Conservation (phyloP, 495 filamentous ascomycete genomes). For the Zalerion maritima region DNA sequence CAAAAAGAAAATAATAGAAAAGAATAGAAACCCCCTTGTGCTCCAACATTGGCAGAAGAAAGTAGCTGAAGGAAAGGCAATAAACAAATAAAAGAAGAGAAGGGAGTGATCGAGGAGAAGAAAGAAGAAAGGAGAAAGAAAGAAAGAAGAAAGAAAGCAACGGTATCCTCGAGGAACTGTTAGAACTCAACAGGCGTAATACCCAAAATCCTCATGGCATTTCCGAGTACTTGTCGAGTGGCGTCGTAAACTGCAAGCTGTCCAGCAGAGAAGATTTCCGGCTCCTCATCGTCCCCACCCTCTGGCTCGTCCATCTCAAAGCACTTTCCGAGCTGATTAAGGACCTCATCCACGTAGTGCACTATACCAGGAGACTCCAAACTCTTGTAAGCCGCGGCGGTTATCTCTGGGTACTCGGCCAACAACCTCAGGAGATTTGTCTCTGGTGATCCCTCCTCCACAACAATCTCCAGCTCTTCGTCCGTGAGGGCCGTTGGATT, state of each 20-base stretch:
- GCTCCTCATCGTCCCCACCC: slow-evolving; percentile 26
- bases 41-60: too few species aligned
- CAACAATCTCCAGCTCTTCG: too few species aligned
- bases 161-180: too few species aligned
- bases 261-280: slow-evolving; percentile 33
- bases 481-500: slow-evolving; percentile 40
- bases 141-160: too few species aligned
- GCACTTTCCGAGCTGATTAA: slow-evolving; percentile 39
- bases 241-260: slow-evolving; percentile 42
- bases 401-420: slow-evolving; percentile 48
- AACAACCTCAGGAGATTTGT: slow-evolving; percentile 43
- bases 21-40: too few species aligned
- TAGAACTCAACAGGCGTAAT: too few species aligned
- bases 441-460: too few species aligned
- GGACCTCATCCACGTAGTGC: slow-evolving; percentile 45
- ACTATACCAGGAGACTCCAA: slow-evolving; percentile 49
- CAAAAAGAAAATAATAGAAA: too few species aligned
- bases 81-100: too few species aligned
- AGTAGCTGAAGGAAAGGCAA: too few species aligned
- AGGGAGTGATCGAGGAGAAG: too few species aligned
- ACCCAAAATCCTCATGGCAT: slow-evolving; percentile 45
- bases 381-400: slow-evolving; percentile 46
- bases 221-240: slow-evolving; percentile 41
- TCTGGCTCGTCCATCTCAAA: slow-evolving; percentile 28
- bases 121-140: too few species aligned